Evolutionary conservation across 2,329 filamentous ascomycete genomes (phyloP).

Genomic region (Colletotrichum sp.): DNA sequence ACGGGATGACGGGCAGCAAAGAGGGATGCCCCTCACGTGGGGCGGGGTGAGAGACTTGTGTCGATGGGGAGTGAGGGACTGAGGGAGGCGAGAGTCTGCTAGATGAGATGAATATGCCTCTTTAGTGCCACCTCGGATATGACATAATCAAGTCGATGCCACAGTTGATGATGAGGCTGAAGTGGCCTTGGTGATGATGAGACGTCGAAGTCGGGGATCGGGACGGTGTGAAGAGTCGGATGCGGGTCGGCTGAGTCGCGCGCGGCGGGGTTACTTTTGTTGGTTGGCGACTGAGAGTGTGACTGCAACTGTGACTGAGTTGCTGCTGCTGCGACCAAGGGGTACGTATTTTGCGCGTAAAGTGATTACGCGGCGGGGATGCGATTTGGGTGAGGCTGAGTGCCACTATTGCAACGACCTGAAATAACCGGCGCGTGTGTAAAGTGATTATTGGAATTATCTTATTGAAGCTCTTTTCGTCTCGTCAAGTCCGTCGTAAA

Average conservation of each 20-base stretch:
- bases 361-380: slow-evolving; percentile 2
- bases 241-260: slow-evolving; percentile 1
- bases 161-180: not conserved
- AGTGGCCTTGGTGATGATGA: not conserved
- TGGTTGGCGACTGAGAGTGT: not conserved
- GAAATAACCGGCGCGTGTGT: not conserved
- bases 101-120: not conserved
- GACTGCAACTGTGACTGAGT: not conserved
- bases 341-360: slow-evolving; percentile 3
- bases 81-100: not conserved
- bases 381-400: not conserved
- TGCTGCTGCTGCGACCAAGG: not conserved
- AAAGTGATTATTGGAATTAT: not conserved
- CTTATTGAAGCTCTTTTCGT: not conserved
- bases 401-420: not conserved
- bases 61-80: not conserved
- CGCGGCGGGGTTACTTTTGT: not conserved
- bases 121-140: not conserved
- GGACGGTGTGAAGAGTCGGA: slow-evolving; percentile 1
- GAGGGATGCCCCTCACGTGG: slow-evolving; percentile 11
- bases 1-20: not conserved
- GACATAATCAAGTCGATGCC: not conserved
- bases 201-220: not conserved
- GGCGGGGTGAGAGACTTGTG: not conserved
- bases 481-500: not conserved